Conservation (phyloP, 2,329 filamentous ascomycete genomes). For the Aureobasidium sp. region DNA sequence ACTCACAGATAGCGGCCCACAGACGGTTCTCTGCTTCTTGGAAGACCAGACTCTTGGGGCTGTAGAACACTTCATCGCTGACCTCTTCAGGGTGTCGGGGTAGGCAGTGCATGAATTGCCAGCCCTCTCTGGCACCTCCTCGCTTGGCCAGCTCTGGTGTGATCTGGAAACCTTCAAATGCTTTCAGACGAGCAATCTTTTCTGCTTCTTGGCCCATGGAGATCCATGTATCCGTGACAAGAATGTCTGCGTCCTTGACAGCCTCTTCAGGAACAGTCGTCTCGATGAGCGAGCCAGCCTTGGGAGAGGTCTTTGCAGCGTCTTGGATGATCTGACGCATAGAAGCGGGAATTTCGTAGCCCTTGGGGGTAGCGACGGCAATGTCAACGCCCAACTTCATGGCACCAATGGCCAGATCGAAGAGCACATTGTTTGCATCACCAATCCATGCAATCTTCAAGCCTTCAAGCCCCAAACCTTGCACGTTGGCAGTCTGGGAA, state of each 20-base stretch:
- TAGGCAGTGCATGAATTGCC: constrained; percentile 99
- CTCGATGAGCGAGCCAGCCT: constrained; percentile 61
- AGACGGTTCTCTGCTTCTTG: constrained; percentile 89
- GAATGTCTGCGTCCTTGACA: constrained; percentile 74
- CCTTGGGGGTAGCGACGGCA: constrained; percentile 74
- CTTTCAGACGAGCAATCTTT: constrained; percentile 63
- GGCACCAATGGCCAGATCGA: constrained; percentile 81
- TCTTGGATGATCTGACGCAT: constrained; percentile 68
- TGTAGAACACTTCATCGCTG: constrained; percentile 89
- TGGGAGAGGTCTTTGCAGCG: constrained; percentile 49
- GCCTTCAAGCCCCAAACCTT: constrained; percentile 62
- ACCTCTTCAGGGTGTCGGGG: constrained; percentile 91
- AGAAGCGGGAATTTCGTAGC: constrained; percentile 68
- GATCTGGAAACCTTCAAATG: constrained; percentile 86
- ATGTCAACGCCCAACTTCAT: constrained; percentile 82
- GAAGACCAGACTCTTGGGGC: constrained; percentile 77
- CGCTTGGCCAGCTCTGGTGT: constrained; percentile 74
- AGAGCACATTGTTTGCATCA: constrained; percentile 94
- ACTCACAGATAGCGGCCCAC: constrained; percentile 75
- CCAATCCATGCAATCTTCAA: constrained; percentile 94
- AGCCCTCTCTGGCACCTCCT: constrained; percentile 77
- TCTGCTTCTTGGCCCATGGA: constrained; percentile 97
- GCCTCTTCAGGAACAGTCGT: constrained; percentile 76
- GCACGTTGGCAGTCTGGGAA: constrained; percentile 24
- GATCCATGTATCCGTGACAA: constrained; percentile 97